Evolutionary conservation across 83 land plant genomes (phyloP).

Genomic region (Larix sibirica): DNA sequence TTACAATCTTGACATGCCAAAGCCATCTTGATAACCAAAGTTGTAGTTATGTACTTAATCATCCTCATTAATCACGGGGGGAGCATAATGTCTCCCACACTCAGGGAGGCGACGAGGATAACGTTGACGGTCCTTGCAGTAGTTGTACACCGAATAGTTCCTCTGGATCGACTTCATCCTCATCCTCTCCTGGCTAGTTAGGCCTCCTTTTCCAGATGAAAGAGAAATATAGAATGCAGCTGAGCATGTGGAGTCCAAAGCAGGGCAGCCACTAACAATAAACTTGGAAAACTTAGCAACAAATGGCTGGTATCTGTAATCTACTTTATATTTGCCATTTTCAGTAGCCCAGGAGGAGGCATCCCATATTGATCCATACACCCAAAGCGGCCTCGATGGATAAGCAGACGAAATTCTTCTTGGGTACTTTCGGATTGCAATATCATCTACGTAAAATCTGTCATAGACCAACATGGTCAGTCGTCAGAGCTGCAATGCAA

Average conservation of each 20-base stretch:
- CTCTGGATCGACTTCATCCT: constrained; percentile 6
- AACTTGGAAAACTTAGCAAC: constrained; percentile 20
- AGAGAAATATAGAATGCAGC: background rate
- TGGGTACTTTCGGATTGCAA: constrained; percentile 39
- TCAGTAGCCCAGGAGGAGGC: constrained; percentile 40
- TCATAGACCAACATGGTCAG: background rate
- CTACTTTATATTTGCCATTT: constrained; percentile 23
- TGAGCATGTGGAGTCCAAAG: background rate
- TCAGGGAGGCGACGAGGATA: constrained; percentile 11
- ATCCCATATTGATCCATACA: constrained; percentile 36
- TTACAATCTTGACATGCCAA: no score
- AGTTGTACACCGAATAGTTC: constrained; percentile 7
- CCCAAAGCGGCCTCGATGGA: constrained; percentile 31
- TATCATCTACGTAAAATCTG: constrained; percentile 39
- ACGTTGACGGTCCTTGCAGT: constrained; percentile 15
- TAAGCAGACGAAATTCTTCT: constrained; percentile 17
- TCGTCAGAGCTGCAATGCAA: no score
- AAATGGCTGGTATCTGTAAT: constrained; percentile 28
- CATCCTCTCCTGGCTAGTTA: background rate
- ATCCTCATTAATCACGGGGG: no score
- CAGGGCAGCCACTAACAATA: constrained; percentile 24
- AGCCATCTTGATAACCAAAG: no score
- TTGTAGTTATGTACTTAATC: no score
- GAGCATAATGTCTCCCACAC: constrained; percentile 5
- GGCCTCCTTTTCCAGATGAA: background rate